These are phyloP conservation scores for Priceomyces carsonii DNA, from an alignment of 805 yeast species.

Conservation along the genomic window DNA sequence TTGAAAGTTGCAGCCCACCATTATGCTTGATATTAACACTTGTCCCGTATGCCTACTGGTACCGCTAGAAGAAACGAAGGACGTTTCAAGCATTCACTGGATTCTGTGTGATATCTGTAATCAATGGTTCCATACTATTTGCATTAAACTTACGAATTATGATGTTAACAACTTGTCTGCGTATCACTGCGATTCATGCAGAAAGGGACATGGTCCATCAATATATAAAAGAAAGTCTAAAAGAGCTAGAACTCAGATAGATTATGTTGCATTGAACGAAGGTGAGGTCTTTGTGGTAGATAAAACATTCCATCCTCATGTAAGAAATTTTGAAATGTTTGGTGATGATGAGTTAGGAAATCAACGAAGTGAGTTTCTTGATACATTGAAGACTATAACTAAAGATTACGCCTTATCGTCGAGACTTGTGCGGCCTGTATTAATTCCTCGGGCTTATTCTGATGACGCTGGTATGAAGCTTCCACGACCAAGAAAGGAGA, in stretches of 20 bases:
- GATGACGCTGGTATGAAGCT: slow-evolving; percentile 47
- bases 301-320: slow-evolving; percentile 54
- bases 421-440: slow-evolving; percentile 45
- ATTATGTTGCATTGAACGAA: slow-evolving; percentile 76
- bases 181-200: slow-evolving; percentile 60
- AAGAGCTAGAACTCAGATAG: slow-evolving; percentile 56
- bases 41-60: slow-evolving; percentile 23
- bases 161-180: slow-evolving; percentile 41
- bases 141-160: slow-evolving; percentile 37
- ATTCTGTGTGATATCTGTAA: slow-evolving; percentile 56
- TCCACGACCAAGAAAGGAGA: slow-evolving; percentile 42
- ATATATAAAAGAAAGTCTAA: slow-evolving; percentile 52
- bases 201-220: slow-evolving; percentile 43
- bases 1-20: slow-evolving; percentile 2
- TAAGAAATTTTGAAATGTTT: slow-evolving; percentile 31
- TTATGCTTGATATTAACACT: slow-evolving; percentile 14
- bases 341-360: slow-evolving; percentile 17
- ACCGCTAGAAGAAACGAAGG: slow-evolving; percentile 14
- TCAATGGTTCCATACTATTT: slow-evolving; percentile 55
- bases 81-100: slow-evolving; percentile 38
- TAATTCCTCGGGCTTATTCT: slow-evolving; percentile 34
- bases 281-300: slow-evolving; percentile 59
- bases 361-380: slow-evolving; percentile 18
- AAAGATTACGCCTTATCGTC: slow-evolving; percentile 33
- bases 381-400: slow-evolving; percentile 32